These are phyloP conservation scores for Eruca vesicaria DNA, from an alignment of 441 rosid species.

Conservation along the genomic window DNA sequence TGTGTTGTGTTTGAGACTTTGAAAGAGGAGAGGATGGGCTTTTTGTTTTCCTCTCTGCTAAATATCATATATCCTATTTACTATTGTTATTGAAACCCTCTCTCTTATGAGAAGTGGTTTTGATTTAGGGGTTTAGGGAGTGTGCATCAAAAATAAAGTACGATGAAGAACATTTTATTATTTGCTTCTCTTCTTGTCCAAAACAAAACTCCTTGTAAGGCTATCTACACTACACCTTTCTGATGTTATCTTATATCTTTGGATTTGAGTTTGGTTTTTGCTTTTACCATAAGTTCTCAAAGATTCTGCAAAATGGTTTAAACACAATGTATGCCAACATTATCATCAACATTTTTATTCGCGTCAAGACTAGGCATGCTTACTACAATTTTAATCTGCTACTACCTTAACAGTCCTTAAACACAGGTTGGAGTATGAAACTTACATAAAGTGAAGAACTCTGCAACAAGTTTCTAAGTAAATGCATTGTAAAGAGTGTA, in stretches of 20 bases:
- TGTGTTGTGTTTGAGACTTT: constrained; percentile 9
- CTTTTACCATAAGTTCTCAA: neutral
- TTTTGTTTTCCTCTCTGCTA: constrained; percentile 33
- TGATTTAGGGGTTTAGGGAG: constrained; percentile 28
- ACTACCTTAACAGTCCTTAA: neutral
- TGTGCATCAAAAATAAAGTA: constrained; percentile 32
- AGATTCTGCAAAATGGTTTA: neutral
- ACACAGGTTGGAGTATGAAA: neutral
- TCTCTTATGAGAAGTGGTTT: constrained; percentile 35
- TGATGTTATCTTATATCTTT: neutral
- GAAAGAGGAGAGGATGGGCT: constrained; percentile 32
- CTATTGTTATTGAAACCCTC: constrained; percentile 32
- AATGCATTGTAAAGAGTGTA: neutral
- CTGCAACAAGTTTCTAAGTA: neutral
- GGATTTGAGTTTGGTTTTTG: neutral
- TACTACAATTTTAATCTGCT: constrained; percentile 52
- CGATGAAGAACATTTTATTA: constrained; percentile 20
- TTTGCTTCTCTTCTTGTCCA: constrained; percentile 20
- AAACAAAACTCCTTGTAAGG: constrained; percentile 14
- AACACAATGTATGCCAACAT: constrained; percentile 1
- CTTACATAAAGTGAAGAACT: neutral
- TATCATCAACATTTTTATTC: constrained; percentile 35
- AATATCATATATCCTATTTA: constrained; percentile 19
- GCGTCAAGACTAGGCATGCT: constrained; percentile 44
- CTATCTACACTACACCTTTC: constrained; percentile 16